Evolutionary conservation across 1,284 basidiomycete species (phyloP), one percentile per base, ranked within the genome.

Genomic region (Rugosomyces carneus): DNA sequence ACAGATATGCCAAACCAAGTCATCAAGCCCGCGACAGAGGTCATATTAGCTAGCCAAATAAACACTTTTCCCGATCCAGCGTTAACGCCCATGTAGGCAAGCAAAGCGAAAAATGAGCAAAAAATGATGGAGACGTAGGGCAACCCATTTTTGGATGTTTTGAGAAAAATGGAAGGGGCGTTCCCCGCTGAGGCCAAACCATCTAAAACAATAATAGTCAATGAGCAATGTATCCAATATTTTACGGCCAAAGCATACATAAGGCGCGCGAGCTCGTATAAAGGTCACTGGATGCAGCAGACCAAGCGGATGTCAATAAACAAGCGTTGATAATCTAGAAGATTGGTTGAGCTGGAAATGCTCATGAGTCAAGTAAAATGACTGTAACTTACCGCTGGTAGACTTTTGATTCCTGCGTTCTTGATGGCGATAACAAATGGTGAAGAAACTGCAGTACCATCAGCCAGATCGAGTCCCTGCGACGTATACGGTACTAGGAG

Each of bases 1-100:
- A 91, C 54, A 31, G 72, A 73, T 58, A 94, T 94, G 51, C 82
- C 87, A 58, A 87, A 83, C 92, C 92, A 95, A 9, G 86, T 87
- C 68, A 89, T 72, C 45, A 81, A 65, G n/a, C 78, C 78, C 20
- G 78, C 73, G 27, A 73, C 58, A 27, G 77, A 57, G 18, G 78
- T 85, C 82, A 91, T 82, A 67, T 84, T 87, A 37, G 80, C 62
- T 55, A 93, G 82, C 81, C 87, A 93, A 21, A 66, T 64, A 62
- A 95, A 90, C 34, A 91, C 86, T 36, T 63, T 71, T 36, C 84
- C 81, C 5, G 69, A 61, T 7, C 68, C 78, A 32, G 60, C 65
- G 31, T 69, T 74, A 44, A 86, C 70, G 34, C 77, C 81, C 78
- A 89, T 84, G 65, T 76, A 94, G 1, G 85, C 77, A 7, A 96